Evolutionary conservation across 192 early-diverging fungal species (phyloP), one percentile per base, ranked within the genome.

Genomic region (Coemansia pectinata): DNA sequence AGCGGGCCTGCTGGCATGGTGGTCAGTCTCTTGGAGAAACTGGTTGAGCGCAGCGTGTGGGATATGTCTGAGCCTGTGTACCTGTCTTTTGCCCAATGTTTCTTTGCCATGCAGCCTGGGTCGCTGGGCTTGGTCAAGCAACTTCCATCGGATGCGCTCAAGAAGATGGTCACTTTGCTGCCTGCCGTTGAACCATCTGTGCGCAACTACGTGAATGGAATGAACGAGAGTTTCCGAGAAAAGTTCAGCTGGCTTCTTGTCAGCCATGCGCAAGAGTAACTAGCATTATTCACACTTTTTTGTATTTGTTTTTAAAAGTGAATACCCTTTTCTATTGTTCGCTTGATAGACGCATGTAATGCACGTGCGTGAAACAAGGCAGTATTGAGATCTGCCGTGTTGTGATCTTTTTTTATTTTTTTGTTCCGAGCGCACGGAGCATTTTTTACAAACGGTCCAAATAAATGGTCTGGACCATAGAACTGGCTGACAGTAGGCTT

Each of bases 21-120:
- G 23, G 53, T 62, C 21, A 67, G 36, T 6, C 67, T 78, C 17
- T 52, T 78, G 33, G 45, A 59, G 10, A 69, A 64, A 14, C 50
- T 79, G 33, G 69, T 79, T 48, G 77, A 73, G 72, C 77, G 77
- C 38, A 63, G 72, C 41, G 76, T 78, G 42, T 83, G 81, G 81
- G 45, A 72, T 11, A 69, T 76, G 76, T 57, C 59, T 17, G 70
- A 62, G 3, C 5, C 11, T 9, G 62, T 83, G 66, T 21, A 63
- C 1, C 11, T 70, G 27, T 66, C 64, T 21, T 74, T 83, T 62
- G 66, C 68, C 7, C 41, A 42, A 5, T 69, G 71, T 59, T 74
- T 77, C 58, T 15, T 34, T 1, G 48, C 27, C 7, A 62, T 83
- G 69, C 66, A 60, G 38, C 80, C 80, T 0, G 80, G 74, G 39